Percentiles rank a stretch among this genome's conserved stretches.
These are phyloP conservation scores for Suillus ampliporus DNA, from an alignment of 768 basidiomycete species.

Conservation along the genomic window DNA sequence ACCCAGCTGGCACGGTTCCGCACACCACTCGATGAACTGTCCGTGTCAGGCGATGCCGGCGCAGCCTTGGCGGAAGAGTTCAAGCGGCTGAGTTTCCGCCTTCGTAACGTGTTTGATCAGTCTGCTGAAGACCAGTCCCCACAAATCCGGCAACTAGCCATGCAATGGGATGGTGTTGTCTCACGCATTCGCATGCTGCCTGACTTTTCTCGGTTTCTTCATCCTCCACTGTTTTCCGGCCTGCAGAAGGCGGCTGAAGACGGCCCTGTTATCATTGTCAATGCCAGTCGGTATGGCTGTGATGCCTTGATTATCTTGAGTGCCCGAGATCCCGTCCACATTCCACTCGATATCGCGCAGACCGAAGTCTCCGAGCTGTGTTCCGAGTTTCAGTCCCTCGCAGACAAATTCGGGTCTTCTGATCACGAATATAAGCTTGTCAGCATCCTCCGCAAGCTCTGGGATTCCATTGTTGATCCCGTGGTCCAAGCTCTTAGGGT, in stretches of 20 bases:
- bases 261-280: constrained; percentile 24
- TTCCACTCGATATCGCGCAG: background rate
- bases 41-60: too few relatives aligned
- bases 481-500: background rate
- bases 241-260: constrained; percentile 18
- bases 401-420: background rate
- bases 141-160: constrained; percentile 13
- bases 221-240: constrained; percentile 14
- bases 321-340: background rate
- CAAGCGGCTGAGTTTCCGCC: constrained; percentile 10
- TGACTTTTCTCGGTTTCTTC: constrained; percentile 21
- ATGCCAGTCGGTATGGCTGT: constrained; percentile 16
- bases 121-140: constrained; percentile 6
- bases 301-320: constrained; percentile 15
- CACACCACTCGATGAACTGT: too few relatives aligned
- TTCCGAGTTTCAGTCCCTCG: background rate
- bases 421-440: background rate
- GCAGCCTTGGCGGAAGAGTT: constrained; percentile 19
- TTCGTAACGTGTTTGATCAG: constrained; percentile 4
- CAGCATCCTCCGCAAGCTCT: background rate
- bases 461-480: constrained; percentile 1
- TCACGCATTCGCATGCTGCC: constrained; percentile 13
- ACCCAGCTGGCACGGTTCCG: constrained; percentile 31
- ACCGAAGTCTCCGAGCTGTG: background rate
- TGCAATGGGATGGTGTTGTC: constrained; percentile 6